A percentile compares a stretch with the other conserved stretches of the same genome.
Evolutionary conservation across 306 rosid genomes (phyloP).

Genomic region (Quercus variabilis): DNA sequence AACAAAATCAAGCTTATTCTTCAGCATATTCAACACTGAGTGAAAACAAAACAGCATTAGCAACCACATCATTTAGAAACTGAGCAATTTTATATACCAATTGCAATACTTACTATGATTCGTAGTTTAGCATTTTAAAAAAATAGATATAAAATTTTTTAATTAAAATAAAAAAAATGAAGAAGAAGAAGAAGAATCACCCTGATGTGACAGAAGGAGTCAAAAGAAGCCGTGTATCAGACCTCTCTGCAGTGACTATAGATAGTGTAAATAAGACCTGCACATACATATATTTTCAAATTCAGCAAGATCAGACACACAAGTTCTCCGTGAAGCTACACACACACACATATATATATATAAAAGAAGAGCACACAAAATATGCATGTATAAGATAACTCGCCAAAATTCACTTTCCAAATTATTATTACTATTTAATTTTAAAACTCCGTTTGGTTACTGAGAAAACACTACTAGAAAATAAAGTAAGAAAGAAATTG

Average conservation of each 20-base stretch:
- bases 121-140: no score
- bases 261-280: slow-evolving; percentile 52
- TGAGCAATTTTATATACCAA: no score
- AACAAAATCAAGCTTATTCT: not conserved
- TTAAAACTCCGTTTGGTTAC: not conserved
- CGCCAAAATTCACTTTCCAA: no score
- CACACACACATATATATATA: no score
- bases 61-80: not conserved
- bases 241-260: slow-evolving; percentile 37
- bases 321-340: not conserved
- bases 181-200: slow-evolving; percentile 27
- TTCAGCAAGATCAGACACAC: slow-evolving; percentile 15
- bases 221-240: slow-evolving; percentile 41
- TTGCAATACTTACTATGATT: no score
- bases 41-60: not conserved
- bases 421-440: no score
- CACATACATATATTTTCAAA: slow-evolving; percentile 10
- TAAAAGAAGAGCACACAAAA: no score
- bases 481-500: not conserved
- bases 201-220: slow-evolving; percentile 37
- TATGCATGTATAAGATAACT: no score
- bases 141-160: no score
- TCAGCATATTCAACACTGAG: not conserved
- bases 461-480: not conserved
- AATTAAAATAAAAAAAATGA: not conserved